phyloP scores from a whole-genome alignment of 1,284 basidiomycete genomes.

The Melampsora americana region DNA sequence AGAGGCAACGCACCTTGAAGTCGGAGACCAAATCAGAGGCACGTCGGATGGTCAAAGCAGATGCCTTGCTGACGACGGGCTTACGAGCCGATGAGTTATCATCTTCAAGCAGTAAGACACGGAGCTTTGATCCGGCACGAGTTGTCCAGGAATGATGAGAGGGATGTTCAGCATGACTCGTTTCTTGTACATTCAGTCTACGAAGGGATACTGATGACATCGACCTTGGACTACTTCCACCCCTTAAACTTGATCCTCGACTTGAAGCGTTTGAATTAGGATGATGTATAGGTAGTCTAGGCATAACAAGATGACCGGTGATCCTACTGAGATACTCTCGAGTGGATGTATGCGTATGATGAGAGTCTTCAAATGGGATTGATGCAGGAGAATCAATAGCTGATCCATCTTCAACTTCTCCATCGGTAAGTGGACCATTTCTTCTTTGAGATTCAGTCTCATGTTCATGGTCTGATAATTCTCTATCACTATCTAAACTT shows the following conservation, averaged over 20 bases:
- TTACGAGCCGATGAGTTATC: not conserved
- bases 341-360: constrained; percentile 8
- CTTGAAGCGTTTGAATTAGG: constrained; percentile 21
- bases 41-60: not conserved
- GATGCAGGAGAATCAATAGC: not conserved
- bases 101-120: not conserved
- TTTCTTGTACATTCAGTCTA: not conserved
- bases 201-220: not conserved
- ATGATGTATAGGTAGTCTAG: constrained; percentile 29
- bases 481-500: constrained; percentile 3
- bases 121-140: not conserved
- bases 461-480: constrained; percentile 1
- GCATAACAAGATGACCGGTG: constrained; percentile 41
- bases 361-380: not conserved
- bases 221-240: not conserved
- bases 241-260: constrained; percentile 1
- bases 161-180: not conserved
- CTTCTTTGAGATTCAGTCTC: not conserved
- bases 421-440: constrained; percentile 7
- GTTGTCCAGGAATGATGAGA: not conserved
- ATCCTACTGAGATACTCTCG: not conserved
- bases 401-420: not conserved
- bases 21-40: constrained; percentile 10
- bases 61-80: not conserved
- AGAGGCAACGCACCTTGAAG: constrained; percentile 13